These are phyloP conservation scores for Cucurbita moschata DNA, from an alignment of 306 rosid genomes.

Conservation along the genomic window DNA sequence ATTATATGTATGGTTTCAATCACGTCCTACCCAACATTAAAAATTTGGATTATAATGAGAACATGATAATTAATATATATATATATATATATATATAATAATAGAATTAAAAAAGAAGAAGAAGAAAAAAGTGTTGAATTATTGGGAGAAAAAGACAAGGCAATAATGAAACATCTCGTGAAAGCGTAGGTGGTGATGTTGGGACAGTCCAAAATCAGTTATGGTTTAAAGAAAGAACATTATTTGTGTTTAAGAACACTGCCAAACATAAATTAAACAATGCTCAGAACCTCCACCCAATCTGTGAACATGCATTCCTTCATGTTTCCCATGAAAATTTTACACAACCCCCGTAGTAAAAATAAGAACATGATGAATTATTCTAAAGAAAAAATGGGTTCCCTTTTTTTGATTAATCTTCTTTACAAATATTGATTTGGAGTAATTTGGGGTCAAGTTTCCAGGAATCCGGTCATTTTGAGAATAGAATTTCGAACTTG, in stretches of 20 bases:
- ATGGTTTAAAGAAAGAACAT: background rate
- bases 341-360: background rate
- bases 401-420: background rate
- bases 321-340: background rate
- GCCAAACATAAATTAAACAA: background rate
- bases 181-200: conserved; percentile 11
- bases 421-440: background rate
- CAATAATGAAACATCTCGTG: background rate
- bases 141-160: background rate
- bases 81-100: too few relatives aligned
- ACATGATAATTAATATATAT: too few relatives aligned
- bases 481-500: conserved; percentile 72
- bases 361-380: background rate
- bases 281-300: background rate
- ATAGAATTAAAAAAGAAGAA: background rate
- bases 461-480: conserved; percentile 83
- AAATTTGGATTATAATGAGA: background rate
- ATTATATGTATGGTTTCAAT: background rate
- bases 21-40: background rate
- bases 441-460: conserved; percentile 15
- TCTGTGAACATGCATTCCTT: conserved; percentile 5
- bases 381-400: background rate
- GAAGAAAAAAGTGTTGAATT: background rate
- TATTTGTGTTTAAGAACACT: background rate
- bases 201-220: conserved; percentile 13